Evolutionary conservation across 164 flowering plant species (phyloP).

Genomic region (Brasenia schreberi): DNA sequence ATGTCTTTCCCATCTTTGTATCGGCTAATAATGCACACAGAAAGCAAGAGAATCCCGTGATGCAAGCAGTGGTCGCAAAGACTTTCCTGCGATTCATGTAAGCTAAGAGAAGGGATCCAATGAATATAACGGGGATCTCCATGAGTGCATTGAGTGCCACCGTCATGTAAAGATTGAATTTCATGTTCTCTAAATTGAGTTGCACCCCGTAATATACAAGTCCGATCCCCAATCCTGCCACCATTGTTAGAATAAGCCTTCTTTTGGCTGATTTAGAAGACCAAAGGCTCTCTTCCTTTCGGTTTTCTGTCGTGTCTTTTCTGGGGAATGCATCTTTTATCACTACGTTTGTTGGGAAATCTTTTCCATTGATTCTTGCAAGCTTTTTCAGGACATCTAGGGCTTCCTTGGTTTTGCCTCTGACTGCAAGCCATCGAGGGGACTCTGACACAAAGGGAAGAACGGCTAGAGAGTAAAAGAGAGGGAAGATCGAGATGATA

Average conservation of each 20-base stretch:
- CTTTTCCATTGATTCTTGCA: constrained; percentile 37
- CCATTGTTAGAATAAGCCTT: constrained; percentile 33
- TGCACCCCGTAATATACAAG: constrained; percentile 54
- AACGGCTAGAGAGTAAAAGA: constrained; percentile 26
- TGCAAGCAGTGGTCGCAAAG: constrained; percentile 21
- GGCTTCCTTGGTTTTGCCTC: constrained; percentile 37
- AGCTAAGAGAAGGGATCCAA: constrained; percentile 32
- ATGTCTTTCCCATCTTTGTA: constrained; percentile 3
- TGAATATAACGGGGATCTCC: constrained; percentile 53
- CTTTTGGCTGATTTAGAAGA: constrained; percentile 33
- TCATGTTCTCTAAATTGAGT: constrained; percentile 42
- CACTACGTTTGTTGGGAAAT: constrained; percentile 24
- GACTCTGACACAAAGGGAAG: constrained; percentile 45
- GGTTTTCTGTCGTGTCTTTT: constrained; percentile 1
- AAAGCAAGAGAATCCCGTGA: constrained; percentile 39
- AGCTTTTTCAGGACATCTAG: constrained; percentile 24
- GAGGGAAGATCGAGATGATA: constrained; percentile 30
- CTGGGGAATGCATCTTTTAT: constrained; percentile 13
- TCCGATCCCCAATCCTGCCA: constrained; percentile 46
- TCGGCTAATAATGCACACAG: constrained; percentile 23
- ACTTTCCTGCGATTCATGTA: constrained; percentile 26
- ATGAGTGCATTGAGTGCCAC: constrained; percentile 40
- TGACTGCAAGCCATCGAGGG: constrained; percentile 47
- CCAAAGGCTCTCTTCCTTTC: constrained; percentile 23
- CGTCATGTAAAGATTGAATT: constrained; percentile 40